Evolutionary conservation across 1,284 basidiomycete genomes (phyloP).

Genomic region (Prillingera fragicola): DNA sequence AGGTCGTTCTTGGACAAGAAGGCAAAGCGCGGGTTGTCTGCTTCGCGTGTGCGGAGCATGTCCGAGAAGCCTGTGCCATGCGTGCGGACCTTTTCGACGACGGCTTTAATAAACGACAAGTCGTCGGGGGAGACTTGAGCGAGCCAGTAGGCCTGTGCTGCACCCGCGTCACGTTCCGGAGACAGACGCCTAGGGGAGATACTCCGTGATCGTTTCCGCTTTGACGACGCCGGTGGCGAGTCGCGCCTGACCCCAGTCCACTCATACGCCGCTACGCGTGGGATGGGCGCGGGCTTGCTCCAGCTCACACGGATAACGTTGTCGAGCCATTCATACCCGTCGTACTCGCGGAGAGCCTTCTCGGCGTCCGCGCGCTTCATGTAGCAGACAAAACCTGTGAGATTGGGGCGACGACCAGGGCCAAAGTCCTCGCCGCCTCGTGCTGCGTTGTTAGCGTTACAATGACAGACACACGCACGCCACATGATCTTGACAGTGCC

Average conservation of each 20-base stretch:
- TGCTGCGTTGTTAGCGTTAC: neutral
- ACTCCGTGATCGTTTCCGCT: slow-evolving; percentile 51
- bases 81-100: slow-evolving; percentile 74
- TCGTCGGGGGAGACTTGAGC: slow-evolving; percentile 62
- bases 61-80: slow-evolving; percentile 75
- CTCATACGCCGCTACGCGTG: slow-evolving; percentile 64
- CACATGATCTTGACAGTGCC: slow-evolving; percentile 82
- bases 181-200: too few relatives aligned
- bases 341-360: slow-evolving; percentile 72
- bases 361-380: slow-evolving; percentile 91
- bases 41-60: slow-evolving; percentile 68
- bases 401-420: neutral
- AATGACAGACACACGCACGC: slow-evolving; percentile 63
- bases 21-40: slow-evolving; percentile 69
- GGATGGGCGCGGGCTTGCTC: slow-evolving; percentile 90
- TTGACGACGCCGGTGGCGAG: neutral
- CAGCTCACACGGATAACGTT: slow-evolving; percentile 78
- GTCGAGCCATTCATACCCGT: slow-evolving; percentile 89
- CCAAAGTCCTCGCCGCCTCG: neutral
- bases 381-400: slow-evolving; percentile 92
- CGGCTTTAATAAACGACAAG: slow-evolving; percentile 75
- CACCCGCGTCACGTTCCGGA: neutral
- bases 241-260: slow-evolving; percentile 1
- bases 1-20: slow-evolving; percentile 70
- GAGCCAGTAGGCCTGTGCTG: slow-evolving; percentile 26